Evolutionary conservation across 2,329 filamentous ascomycete species (phyloP), one percentile per base, ranked within the genome.

Genomic region (Aspergillus udagawae): DNA sequence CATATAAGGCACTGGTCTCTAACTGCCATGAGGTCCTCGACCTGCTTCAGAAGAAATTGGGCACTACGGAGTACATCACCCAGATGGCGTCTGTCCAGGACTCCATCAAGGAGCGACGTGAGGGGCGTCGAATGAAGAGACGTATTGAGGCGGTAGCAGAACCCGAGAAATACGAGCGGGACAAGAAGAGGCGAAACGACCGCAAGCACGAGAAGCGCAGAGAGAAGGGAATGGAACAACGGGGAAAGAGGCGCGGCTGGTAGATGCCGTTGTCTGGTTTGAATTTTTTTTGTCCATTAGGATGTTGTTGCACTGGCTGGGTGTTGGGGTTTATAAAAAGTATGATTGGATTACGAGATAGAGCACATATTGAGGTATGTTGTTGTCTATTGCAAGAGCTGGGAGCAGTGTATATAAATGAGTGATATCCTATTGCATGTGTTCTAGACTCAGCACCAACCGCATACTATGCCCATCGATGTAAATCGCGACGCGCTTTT

Each of bases 121-220:
- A 91, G 70, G 84, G 86, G 67, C 80, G 95, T 62, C 85, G 88
- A 54, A 85, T 82, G 62, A 99, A 99, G 83, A 84, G 94, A 67
- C 90, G 91, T 75, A 90, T 97, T 62, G 92, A 95, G 71, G 90
- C 90, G 10, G 86, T 99, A 25, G 83, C 83, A 51, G 85, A 89
- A 68, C 94, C 94, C 1, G 93, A 94, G 76, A 88, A 82, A 70
- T 86, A 86, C 66, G 90, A 87, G 28, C 80, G 83, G 68, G 86
- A 89, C 65, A 97, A 97, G 85, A 86, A 84, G 71, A 90, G 88
- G 79, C 92, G 88, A 79, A 83, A 89, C 60, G 91, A 94, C 71
- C 86, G 87, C 79, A 94, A 94, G 80, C 92, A 87, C 77, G 88
- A 88, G 66, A 86, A 87, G 74, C 86, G 87, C 72, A 96, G 91